phyloP scores from a whole-genome alignment of 1,284 basidiomycete genomes.

The Prillingera fragicola region DNA sequence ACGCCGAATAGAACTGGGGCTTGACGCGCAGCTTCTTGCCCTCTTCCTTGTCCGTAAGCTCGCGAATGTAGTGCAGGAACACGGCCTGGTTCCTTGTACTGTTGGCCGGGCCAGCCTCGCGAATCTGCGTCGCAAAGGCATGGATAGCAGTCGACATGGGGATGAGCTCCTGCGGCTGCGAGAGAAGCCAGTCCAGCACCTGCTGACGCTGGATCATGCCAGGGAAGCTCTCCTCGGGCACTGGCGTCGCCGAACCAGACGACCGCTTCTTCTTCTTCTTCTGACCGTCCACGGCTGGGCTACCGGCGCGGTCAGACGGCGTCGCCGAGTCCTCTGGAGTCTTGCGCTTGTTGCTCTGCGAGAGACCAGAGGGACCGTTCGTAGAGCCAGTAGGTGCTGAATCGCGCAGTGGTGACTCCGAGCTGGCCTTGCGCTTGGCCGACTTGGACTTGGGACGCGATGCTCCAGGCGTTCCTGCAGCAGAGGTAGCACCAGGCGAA shows the following conservation, averaged over 20 bases:
- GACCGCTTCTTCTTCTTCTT: conserved; percentile 22
- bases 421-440: conserved; percentile 17
- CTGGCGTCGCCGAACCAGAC: conserved; percentile 11
- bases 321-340: conserved; percentile 11
- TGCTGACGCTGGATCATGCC: conserved; percentile 35
- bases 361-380: not conserved
- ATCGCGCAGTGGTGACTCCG: conserved; percentile 8
- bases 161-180: conserved; percentile 11
- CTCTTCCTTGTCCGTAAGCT: conserved; percentile 22
- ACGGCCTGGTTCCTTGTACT: conserved; percentile 27
- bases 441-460: conserved; percentile 10
- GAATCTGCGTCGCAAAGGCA: conserved; percentile 27
- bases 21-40: conserved; percentile 24
- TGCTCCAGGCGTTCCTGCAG: not conserved
- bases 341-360: conserved; percentile 17
- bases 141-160: conserved; percentile 26
- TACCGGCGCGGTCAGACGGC: too few relatives aligned
- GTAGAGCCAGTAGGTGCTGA: not conserved
- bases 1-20: conserved; percentile 17
- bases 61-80: conserved; percentile 26
- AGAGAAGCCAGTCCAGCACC: conserved; percentile 34
- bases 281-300: too few relatives aligned
- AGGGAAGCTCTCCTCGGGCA: conserved; percentile 25
- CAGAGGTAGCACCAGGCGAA: conserved; percentile 17
- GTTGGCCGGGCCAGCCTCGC: conserved; percentile 14